A percentile compares a stretch with the other conserved stretches of the same genome.
Evolutionary conservation across 306 rosid species (phyloP).

Genomic region (Vigna reflexopilosa): DNA sequence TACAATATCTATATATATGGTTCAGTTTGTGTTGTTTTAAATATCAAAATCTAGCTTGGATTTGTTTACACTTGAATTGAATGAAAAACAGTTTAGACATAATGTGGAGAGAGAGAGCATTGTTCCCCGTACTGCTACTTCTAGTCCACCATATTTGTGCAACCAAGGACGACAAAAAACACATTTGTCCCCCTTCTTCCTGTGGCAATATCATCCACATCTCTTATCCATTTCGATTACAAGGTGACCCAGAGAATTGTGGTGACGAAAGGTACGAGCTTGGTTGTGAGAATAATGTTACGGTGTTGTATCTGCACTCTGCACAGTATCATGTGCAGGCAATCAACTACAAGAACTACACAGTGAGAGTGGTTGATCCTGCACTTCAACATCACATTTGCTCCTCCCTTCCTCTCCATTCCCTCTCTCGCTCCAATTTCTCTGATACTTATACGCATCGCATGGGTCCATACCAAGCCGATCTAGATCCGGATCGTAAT

Average conservation of each 20-base stretch:
- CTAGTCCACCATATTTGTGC: background rate
- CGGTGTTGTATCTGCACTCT: background rate
- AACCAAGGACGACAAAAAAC: no score
- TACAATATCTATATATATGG: no score
- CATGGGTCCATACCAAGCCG: background rate
- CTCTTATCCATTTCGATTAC: background rate
- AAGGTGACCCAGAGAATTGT: background rate
- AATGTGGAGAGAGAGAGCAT: background rate
- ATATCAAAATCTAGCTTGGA: no score
- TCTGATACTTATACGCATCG: no score
- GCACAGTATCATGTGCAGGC: background rate
- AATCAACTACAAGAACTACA: background rate
- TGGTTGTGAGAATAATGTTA: background rate
- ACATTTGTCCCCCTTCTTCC: background rate
- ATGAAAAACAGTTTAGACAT: no score
- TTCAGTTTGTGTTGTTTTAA: no score
- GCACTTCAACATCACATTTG: background rate
- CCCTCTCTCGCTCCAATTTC: background rate
- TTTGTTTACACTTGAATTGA: no score
- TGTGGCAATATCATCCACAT: background rate
- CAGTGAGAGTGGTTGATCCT: background rate
- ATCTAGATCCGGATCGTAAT: rapidly evolving
- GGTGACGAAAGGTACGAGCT: background rate
- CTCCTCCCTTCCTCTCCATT: background rate
- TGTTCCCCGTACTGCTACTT: background rate